phyloP scores from a whole-genome alignment of 1,284 basidiomycete genomes.

The Heliocybe sulcata region DNA sequence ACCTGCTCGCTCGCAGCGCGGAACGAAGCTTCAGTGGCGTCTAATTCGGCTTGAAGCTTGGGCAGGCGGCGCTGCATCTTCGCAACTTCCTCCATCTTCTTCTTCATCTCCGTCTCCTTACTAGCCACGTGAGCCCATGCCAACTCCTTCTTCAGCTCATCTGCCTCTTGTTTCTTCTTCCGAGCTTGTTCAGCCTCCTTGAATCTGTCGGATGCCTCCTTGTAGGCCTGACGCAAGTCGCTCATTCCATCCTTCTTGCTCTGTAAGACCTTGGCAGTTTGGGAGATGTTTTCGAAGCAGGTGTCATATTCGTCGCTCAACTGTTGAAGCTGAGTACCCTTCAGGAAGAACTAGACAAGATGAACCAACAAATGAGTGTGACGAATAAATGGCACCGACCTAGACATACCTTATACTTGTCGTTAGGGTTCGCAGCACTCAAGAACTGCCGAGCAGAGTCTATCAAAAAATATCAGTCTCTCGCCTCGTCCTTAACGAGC shows the following conservation, averaged over 20 bases:
- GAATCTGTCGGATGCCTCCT: conserved; percentile 57
- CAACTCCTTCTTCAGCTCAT: conserved; percentile 72
- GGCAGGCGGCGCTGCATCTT: conserved; percentile 38
- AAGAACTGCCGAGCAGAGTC: conserved; percentile 70
- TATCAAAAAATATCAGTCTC: conserved; percentile 10
- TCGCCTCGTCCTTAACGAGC: background rate
- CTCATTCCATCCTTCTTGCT: conserved; percentile 70
- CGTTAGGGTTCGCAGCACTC: conserved; percentile 72
- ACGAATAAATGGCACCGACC: background rate
- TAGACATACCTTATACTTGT: conserved; percentile 81
- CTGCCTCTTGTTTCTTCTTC: conserved; percentile 61
- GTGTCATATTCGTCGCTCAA: conserved; percentile 83
- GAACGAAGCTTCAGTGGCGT: conserved; percentile 42
- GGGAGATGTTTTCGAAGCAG: conserved; percentile 66
- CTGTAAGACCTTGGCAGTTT: conserved; percentile 54
- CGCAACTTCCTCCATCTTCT: conserved; percentile 43
- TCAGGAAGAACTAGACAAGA: background rate
- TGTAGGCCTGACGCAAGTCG: conserved; percentile 56
- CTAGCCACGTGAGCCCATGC: conserved; percentile 85
- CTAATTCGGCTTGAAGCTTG: conserved; percentile 40
- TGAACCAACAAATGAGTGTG: background rate
- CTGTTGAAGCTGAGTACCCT: conserved; percentile 21
- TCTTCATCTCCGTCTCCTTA: conserved; percentile 60
- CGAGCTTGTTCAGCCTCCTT: conserved; percentile 69
- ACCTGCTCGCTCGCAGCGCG: conserved; percentile 39